Conservation (phyloP, 345 rosid species). For the Linum lewisii region DNA sequence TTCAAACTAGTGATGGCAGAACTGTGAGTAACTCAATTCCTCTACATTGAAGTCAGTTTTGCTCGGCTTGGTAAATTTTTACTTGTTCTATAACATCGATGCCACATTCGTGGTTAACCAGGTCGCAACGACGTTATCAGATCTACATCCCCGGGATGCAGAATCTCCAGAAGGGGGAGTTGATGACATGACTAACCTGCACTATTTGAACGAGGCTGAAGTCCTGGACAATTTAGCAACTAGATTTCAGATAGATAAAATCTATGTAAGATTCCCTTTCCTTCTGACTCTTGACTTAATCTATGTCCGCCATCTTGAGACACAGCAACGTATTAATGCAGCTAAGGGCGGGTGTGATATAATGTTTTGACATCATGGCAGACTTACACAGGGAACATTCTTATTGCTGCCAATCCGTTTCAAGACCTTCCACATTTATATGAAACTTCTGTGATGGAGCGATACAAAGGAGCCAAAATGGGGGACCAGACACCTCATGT, state of each 20-base stretch:
- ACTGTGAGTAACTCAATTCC: slow-evolving; percentile 27
- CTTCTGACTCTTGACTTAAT: slow-evolving; percentile 12
- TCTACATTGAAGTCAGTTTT: neutral
- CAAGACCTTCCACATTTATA: slow-evolving; percentile 53
- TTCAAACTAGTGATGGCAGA: slow-evolving; percentile 39
- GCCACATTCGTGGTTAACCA: slow-evolving; percentile 13
- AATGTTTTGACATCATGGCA: slow-evolving; percentile 48
- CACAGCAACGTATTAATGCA: slow-evolving; percentile 15
- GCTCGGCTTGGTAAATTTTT: neutral
- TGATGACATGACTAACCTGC: slow-evolving; percentile 86
- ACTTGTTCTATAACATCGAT: neutral
- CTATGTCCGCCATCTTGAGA: slow-evolving; percentile 15
- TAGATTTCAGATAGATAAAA: slow-evolving; percentile 50
- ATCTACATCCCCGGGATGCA: slow-evolving; percentile 44
- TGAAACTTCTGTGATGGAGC: slow-evolving; percentile 47
- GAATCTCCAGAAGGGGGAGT: slow-evolving; percentile 65
- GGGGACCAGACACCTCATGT: slow-evolving; percentile 70
- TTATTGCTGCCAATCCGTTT: slow-evolving; percentile 88
- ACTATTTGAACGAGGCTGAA: slow-evolving; percentile 82
- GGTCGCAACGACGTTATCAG: slow-evolving; percentile 47
- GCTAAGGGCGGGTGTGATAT: slow-evolving; percentile 24
- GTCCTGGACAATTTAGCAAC: slow-evolving; percentile 59
- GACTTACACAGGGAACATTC: slow-evolving; percentile 86
- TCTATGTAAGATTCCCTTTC: slow-evolving; percentile 50
- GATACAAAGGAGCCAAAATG: slow-evolving; percentile 46